These are phyloP conservation scores for Monilinia polystroma DNA, from an alignment of 2,329 filamentous ascomycete species.

Conservation along the genomic window DNA sequence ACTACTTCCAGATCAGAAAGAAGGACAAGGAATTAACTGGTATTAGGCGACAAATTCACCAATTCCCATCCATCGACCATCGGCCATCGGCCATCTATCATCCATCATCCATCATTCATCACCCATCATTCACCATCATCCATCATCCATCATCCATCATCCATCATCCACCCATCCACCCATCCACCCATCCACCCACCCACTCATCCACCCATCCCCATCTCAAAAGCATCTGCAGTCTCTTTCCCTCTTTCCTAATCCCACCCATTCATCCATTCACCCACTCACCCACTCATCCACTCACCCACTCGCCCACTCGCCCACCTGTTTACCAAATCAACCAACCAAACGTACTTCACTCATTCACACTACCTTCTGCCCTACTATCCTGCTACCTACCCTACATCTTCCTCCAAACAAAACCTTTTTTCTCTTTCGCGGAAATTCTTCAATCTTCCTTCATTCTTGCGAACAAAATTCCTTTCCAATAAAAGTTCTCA, in stretches of 20 bases:
- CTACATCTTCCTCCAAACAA: not conserved
- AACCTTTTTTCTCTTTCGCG: not conserved
- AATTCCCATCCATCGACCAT: not conserved
- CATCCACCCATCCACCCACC: not conserved
- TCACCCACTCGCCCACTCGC: too few relatives aligned
- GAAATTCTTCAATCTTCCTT: not conserved
- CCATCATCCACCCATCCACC: too few relatives aligned
- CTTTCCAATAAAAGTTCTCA: not conserved
- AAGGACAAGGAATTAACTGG: constrained; percentile 6
- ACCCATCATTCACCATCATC: not conserved
- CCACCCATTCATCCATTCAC: not conserved
- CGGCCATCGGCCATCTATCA: too few relatives aligned
- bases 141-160: not conserved
- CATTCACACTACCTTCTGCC: not conserved
- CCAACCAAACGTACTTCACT: not conserved
- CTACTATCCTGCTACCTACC: too few relatives aligned
- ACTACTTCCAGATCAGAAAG: not conserved
- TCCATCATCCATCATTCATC: too few relatives aligned
- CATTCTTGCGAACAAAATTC: not conserved
- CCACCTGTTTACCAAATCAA: not conserved
- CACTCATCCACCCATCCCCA: too few relatives aligned
- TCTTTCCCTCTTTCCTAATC: constrained; percentile 4
- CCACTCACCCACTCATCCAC: not conserved
- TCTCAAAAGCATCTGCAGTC: constrained; percentile 11
- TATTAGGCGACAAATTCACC: constrained; percentile 17